A percentile compares a stretch with the other conserved stretches of the same genome.
phyloP scores from a whole-genome alignment of 176 grass and related monocot genomes.

The Lolium rigidum region DNA sequence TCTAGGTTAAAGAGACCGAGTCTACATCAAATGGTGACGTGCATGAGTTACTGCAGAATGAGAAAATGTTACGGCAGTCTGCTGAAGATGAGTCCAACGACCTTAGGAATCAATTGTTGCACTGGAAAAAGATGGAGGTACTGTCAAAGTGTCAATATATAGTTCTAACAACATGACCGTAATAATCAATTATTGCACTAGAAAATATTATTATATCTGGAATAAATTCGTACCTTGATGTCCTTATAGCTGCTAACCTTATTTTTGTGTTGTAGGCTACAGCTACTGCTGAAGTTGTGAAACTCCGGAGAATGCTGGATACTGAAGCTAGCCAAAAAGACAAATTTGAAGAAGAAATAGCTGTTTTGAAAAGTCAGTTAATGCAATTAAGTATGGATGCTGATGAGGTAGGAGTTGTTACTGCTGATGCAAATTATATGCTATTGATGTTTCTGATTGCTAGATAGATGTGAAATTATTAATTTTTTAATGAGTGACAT shows the following conservation, averaged over 20 bases:
- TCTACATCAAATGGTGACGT: constrained; percentile 64
- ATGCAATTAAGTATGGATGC: constrained; percentile 92
- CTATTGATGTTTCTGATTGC: constrained; percentile 23
- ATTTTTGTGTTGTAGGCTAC: constrained; percentile 62
- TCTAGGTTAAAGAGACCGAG: constrained; percentile 60
- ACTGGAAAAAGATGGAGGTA: constrained; percentile 99
- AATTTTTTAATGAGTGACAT: neutral
- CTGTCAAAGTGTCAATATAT: constrained; percentile 20
- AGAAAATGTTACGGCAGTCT: constrained; percentile 72
- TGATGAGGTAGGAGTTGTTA: constrained; percentile 75
- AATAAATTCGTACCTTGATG: constrained; percentile 23
- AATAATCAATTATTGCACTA: constrained; percentile 86
- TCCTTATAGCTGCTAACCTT: constrained; percentile 26
- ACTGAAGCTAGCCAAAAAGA: constrained; percentile 84
- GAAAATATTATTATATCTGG: constrained; percentile 46
- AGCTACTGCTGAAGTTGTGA: constrained; percentile 79
- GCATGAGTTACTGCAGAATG: constrained; percentile 77
- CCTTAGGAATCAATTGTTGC: constrained; percentile 85
- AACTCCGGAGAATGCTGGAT: constrained; percentile 78
- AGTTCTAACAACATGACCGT: constrained; percentile 44
- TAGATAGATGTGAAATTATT: constrained; percentile 28
- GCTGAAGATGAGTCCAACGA: constrained; percentile 78
- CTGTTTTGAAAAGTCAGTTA: constrained; percentile 79
- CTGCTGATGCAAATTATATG: constrained; percentile 5
- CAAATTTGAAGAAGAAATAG: constrained; percentile 94